Base-by-base conservation (phyloP, 129 eudicot species). In the Chrysanthemum makinoi region DNA sequence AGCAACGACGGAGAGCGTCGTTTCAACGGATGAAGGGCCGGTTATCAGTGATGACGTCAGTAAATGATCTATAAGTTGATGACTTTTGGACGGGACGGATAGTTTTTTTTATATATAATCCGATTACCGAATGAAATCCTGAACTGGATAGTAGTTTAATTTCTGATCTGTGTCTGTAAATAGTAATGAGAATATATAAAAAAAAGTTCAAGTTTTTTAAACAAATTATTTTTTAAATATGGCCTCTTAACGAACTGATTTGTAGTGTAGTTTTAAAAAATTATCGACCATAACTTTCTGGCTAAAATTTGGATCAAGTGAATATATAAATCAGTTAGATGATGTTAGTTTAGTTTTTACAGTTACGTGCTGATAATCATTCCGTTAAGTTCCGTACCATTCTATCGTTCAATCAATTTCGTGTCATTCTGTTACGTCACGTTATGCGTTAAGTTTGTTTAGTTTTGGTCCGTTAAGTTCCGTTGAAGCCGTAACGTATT, bases 11-110 rank as follows among this genome's bases (percentile, higher is more conserved):
- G 46, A 72, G 96, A 1, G 67, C 79, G 1, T 76, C 84, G 33
- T 93, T 89, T 73, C 91, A 88, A 54, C 83, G 81, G 1, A 62
- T 83, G 15, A 87, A 80, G 10, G 87, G 88, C 75, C 84, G 98
- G 67, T 78, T 93, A 7, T 93, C 98, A 1, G 75, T 30, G 61
- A 82, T 89, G 96, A 83, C 87, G 5, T 69, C 26, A 62, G 89
- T 83, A 0, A 74, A 56, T 65, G 69, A 20, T n/a, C 8, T 10
- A 5, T 60, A 22, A 52, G 19, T 12, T 59, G 35, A 68, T 24
- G 28, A 14, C 57, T 73, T 20, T 10, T 63, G 80, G 74, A 58
- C 80, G 68, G 80, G 66, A 43, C 80, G 80, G 83, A 78, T 72
- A n/a, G 52, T 69, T 69, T 71, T 68, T 65, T 69, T 72, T 15